A percentile compares a stretch with the other conserved stretches of the same genome.
Conservation (phyloP, 2,329 filamentous ascomycete genomes). For the Ophiostoma ulmi region DNA sequence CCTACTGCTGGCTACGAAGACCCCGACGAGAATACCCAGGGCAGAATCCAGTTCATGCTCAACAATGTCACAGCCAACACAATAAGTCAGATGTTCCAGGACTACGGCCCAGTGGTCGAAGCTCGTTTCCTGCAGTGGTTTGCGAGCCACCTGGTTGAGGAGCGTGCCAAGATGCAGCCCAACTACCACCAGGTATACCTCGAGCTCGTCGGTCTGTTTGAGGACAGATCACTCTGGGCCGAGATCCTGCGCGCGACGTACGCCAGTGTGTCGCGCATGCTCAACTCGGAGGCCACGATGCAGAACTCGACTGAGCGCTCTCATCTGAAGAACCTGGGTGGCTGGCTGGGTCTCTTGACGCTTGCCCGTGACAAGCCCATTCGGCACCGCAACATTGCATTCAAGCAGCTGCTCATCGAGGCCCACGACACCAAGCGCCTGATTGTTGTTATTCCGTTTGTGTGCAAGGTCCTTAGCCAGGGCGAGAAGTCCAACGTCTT, state of each 20-base stretch:
- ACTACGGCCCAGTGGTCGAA: constrained; percentile 73
- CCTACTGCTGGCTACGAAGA: constrained; percentile 66
- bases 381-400: constrained; percentile 92
- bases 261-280: constrained; percentile 73
- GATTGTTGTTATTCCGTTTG: constrained; percentile 90
- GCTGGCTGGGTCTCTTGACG: constrained; percentile 89
- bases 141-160: constrained; percentile 87
- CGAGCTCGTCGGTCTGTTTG: constrained; percentile 77
- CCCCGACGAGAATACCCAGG: constrained; percentile 77
- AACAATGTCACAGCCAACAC: constrained; percentile 96
- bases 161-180: constrained; percentile 93
- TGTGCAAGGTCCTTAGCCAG: constrained; percentile 89
- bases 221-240: constrained; percentile 71
- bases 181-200: constrained; percentile 95
- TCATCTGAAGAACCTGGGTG: constrained; percentile 87
- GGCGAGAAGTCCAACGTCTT: constrained; percentile 83
- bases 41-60: constrained; percentile 89
- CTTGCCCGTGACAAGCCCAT: constrained; percentile 92
- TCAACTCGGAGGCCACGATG: constrained; percentile 85
- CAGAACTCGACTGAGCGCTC: constrained; percentile 77
- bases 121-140: constrained; percentile 93
- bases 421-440: constrained; percentile 89
- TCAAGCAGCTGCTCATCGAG: constrained; percentile 91
- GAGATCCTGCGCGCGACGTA: constrained; percentile 94
- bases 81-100: constrained; percentile 73